These are phyloP conservation scores for Coleophoma eucalyptorum DNA, from an alignment of 2,329 filamentous ascomycete species.

Conservation along the genomic window DNA sequence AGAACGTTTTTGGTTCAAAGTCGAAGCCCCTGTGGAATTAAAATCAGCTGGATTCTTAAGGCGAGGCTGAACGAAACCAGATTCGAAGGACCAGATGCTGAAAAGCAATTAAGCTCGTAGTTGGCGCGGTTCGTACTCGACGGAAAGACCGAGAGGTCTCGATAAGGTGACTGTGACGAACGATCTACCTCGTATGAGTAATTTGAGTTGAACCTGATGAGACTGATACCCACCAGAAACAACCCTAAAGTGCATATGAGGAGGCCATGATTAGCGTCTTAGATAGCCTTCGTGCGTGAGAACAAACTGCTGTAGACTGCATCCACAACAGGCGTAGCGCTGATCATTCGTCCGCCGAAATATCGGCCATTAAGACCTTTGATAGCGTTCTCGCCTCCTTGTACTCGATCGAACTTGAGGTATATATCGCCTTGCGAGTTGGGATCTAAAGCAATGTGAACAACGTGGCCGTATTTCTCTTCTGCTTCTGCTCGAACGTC, in stretches of 20 bases:
- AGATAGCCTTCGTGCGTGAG: conserved; percentile 80
- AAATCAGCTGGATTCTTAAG: conserved; percentile 23
- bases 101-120: not conserved
- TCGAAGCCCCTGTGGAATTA: conserved; percentile 18
- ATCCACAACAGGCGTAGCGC: conserved; percentile 93
- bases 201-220: too few species aligned
- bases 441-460: conserved; percentile 92
- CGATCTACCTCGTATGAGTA: too few species aligned
- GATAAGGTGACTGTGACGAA: too few species aligned
- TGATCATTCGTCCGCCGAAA: conserved; percentile 91
- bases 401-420: conserved; percentile 94
- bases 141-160: too few species aligned
- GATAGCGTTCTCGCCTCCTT: conserved; percentile 95
- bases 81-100: conserved; percentile 4
- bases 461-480: conserved; percentile 92
- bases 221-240: conserved; percentile 15
- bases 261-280: conserved; percentile 34
- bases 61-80: not conserved
- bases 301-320: conserved; percentile 98
- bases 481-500: conserved; percentile 93
- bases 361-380: conserved; percentile 96
- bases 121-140: not conserved
- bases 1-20: not conserved
- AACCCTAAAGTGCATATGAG: conserved; percentile 19
- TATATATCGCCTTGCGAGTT: conserved; percentile 96